Base-by-base conservation (phyloP, 352 stramenopile genomes). In the Pseudoperonospora humuli region DNA sequence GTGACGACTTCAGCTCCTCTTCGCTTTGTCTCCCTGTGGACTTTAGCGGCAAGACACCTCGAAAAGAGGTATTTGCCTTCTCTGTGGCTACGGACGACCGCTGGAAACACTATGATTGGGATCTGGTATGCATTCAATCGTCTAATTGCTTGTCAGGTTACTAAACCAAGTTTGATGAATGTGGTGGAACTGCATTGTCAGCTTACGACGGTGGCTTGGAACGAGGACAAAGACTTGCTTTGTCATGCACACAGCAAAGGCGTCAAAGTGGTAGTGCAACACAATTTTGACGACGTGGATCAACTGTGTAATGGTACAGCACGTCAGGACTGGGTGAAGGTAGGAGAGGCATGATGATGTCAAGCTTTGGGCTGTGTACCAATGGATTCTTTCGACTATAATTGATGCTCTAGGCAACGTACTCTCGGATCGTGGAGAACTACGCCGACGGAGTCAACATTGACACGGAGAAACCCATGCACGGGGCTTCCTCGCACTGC, bases 361-460 rank as follows among this genome's bases (percentile, higher is more conserved):
- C 26, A 32, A 15, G 24, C 24, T 28, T 13, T 28, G 13, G 7
- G 13, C 3, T 13, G 7, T 28, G 24, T 41, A 26, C 15, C 6
- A 28, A 32, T n/a, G n/a, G n/a, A 13, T 39, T 4, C 7, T 14
- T 26, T 36, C n/a, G 21, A 5, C 28, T 43, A 1, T 50, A 7
- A 24, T 40, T 23, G 19, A 8, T 15, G 27, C 2, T 32, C 15
- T 37, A 81, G 61, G 44, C 51, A 11, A 74, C 68, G 13, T 87
- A 87, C 61, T 43, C 58, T 9, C 67, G 58, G 15, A 86, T 89
- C 27, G 61, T 81, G 11, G 23, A 46, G 18, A 88, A 84, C 40
- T 82, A 80, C 32, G 75, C 79, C 2, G 79, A 92, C 36, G 79
- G 79, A 7, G 76, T 92, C 31, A 92, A 92, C 37, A 86, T 92